A percentile compares a stretch with the other conserved stretches of the same genome.
Evolutionary conservation across 352 stramenopile genomes (phyloP).

Genomic region (Ophiocytium majus): DNA sequence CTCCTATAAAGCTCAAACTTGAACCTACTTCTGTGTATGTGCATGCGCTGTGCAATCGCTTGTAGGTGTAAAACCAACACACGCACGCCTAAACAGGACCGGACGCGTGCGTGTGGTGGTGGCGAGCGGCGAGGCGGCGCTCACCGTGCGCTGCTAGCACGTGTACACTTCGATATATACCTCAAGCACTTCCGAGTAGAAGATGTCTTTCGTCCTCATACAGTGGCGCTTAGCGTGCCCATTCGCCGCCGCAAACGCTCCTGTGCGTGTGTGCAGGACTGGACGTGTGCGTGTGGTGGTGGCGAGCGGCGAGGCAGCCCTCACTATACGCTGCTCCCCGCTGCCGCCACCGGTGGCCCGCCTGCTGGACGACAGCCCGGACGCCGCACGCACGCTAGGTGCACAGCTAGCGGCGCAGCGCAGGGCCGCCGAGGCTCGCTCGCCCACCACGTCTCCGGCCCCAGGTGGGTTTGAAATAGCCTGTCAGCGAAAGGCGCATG

Average conservation of each 20-base stretch:
- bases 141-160: slow-evolving; percentile 74
- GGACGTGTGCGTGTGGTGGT: slow-evolving; percentile 65
- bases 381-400: slow-evolving; percentile 55
- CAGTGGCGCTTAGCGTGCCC: neutral
- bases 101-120: slow-evolving; percentile 65
- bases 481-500: too few species aligned
- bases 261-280: slow-evolving; percentile 1
- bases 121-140: slow-evolving; percentile 66
- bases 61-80: too few species aligned
- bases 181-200: neutral
- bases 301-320: slow-evolving; percentile 66
- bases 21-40: too few species aligned
- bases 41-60: too few species aligned
- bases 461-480: too few species aligned
- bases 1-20: too few species aligned
- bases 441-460: too few species aligned
- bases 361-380: slow-evolving; percentile 71
- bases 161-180: neutral
- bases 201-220: neutral
- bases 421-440: too few species aligned
- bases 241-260: neutral
- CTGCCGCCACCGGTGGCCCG: slow-evolving; percentile 66
- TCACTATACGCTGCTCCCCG: slow-evolving; percentile 73
- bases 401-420: slow-evolving; percentile 18
- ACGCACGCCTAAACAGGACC: too few species aligned